Base-by-base conservation (phyloP, 2,329 filamentous ascomycete species). In the Orbilia javanica region DNA sequence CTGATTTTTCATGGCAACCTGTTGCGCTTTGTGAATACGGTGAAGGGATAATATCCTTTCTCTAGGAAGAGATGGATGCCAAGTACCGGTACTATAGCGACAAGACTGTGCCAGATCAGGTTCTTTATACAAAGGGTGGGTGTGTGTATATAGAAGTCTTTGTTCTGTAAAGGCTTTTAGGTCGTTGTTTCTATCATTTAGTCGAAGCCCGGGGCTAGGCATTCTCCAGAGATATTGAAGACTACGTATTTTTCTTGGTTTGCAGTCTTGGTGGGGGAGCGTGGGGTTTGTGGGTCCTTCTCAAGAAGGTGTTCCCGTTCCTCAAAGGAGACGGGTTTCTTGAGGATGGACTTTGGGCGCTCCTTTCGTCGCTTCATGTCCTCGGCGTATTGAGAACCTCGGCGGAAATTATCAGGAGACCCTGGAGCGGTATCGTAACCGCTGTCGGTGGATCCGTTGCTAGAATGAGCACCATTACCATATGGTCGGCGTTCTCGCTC, bases 291-390 rank as follows among this genome's bases (percentile, higher is more conserved):
- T 25, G 74, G 67, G 15, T 72, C 74, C 52, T 48, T 67, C 46
- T 78, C 74, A 27, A 78, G 74, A n/a, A 74, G 75, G 46, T 79
- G 75, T 31, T 73, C 69, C 8, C 70, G 69, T 44, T 79, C n/a
- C n/a, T n/a, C 75, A 22, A 74, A 74, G 64, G 75, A 79, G n/a
- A 70, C 42, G 25, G 68, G 18, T 27, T 69, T 79, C 69, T 79
- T 79, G 48, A 79, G 75, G 53, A 74, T 74, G 44, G 75, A 79
- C 63, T 74, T 73, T 69, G 75, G 75, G 48, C 65, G 69, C 11
- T 79, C 75, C 25, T 79, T 73, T 46, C 75, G 68, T 11, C 75
- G 75, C 60, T 74, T 74, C 69, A 79, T 79, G 64, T 79, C 75
- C 50, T 74, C 27, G 20, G 64, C 64, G 64, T 73, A 79, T 69